Evolutionary conservation across 345 rosid species (phyloP).

Genomic region (Angophora floribunda): DNA sequence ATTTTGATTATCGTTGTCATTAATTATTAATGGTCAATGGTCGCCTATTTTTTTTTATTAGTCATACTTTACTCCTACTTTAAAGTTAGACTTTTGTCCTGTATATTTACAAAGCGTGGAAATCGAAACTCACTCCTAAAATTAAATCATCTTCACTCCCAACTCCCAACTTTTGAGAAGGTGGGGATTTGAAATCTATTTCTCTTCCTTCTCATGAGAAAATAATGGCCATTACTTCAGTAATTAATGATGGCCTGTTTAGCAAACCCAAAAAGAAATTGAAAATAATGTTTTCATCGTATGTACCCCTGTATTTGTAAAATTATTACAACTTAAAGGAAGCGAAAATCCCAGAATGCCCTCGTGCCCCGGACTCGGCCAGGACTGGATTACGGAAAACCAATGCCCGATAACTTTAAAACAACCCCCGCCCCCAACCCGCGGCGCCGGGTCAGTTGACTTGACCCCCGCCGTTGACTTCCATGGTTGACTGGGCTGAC

Average conservation of each 20-base stretch:
- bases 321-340: not conserved
- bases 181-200: no score
- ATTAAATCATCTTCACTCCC: no score
- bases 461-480: not conserved
- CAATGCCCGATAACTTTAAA: not conserved
- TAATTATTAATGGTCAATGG: not conserved
- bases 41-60: no score
- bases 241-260: not conserved
- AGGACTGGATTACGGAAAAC: not conserved
- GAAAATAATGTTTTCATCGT: not conserved
- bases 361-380: not conserved
- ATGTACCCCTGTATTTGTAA: not conserved
- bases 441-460: not conserved
- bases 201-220: no score
- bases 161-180: no score
- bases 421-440: not conserved
- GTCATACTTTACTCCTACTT: no score
- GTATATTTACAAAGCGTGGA: no score
- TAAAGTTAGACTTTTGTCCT: no score
- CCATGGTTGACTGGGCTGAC: not conserved
- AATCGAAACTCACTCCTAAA: no score
- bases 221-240: no score
- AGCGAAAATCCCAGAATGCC: not conserved
- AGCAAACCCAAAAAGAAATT: not conserved
- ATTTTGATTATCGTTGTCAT: not conserved